A percentile compares a stretch with the other conserved stretches of the same genome.
phyloP scores from a whole-genome alignment of 441 rosid genomes.

The Populus hybrid region DNA sequence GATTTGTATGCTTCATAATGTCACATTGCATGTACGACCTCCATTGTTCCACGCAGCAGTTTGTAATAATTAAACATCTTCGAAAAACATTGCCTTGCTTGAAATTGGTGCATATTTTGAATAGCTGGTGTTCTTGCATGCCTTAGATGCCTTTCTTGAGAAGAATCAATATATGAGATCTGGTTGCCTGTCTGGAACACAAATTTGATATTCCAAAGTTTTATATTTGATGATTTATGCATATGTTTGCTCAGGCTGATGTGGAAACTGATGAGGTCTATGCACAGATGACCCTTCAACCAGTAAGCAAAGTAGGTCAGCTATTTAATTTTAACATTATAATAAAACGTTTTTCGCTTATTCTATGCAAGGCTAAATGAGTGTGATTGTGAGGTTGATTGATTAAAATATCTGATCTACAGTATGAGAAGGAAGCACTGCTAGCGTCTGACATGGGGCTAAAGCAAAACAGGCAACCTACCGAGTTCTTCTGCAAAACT shows the following conservation, averaged over 20 bases:
- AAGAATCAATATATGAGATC: not conserved
- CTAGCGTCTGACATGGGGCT: slow-evolving; percentile 81
- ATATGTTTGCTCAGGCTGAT: slow-evolving; percentile 68
- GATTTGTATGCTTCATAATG: slow-evolving; percentile 88
- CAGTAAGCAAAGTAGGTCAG: slow-evolving; percentile 77
- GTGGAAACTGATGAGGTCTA: slow-evolving; percentile 90
- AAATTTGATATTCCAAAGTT: not conserved
- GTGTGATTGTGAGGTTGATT: slow-evolving; percentile 5
- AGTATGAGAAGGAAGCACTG: slow-evolving; percentile 87
- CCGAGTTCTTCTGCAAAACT: slow-evolving; percentile 95
- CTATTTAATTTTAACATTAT: slow-evolving; percentile 25
- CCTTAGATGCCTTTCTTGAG: not conserved
- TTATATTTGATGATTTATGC: slow-evolving; percentile 7
- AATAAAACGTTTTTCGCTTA: not conserved
- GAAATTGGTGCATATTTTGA: not conserved
- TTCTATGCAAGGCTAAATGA: not conserved
- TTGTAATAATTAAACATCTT: not conserved
- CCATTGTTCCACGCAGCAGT: not conserved
- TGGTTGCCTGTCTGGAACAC: not conserved
- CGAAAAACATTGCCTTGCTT: not conserved
- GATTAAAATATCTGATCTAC: slow-evolving; percentile 21
- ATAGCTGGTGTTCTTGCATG: not conserved
- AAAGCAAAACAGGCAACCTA: slow-evolving; percentile 72
- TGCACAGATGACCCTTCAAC: slow-evolving; percentile 99
- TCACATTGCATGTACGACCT: slow-evolving; percentile 75